These are phyloP conservation scores for Wickerhamomyces sp. DNA, from an alignment of 1,139 yeast species.

Conservation along the genomic window DNA sequence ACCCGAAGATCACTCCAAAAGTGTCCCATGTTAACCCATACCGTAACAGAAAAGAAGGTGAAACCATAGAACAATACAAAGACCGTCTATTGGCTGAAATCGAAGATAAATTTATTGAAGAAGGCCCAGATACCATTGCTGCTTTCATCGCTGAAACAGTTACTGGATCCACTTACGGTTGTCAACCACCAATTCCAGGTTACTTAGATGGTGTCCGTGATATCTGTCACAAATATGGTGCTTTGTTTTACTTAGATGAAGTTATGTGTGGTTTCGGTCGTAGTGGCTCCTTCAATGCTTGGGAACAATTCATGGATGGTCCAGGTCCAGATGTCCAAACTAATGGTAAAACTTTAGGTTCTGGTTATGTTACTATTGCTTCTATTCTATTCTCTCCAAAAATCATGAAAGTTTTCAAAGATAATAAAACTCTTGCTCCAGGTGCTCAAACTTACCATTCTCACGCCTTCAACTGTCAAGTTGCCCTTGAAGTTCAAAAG, in stretches of 20 bases:
- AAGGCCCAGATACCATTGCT: conserved; percentile 51
- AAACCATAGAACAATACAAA: conserved; percentile 46
- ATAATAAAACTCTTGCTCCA: conserved; percentile 36
- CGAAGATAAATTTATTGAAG: conserved; percentile 44
- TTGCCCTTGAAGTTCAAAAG: conserved; percentile 55
- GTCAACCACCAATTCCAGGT: conserved; percentile 52
- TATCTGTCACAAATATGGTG: conserved; percentile 55
- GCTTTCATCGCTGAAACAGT: conserved; percentile 53
- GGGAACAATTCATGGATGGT: conserved; percentile 47
- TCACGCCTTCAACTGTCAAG: conserved; percentile 55
- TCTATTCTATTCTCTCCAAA: conserved; percentile 53
- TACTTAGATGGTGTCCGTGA: conserved; percentile 51
- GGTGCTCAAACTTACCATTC: conserved; percentile 62
- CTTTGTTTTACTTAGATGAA: conserved; percentile 55
- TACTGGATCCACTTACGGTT: conserved; percentile 56
- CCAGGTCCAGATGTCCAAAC: conserved; percentile 58
- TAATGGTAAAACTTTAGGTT: conserved; percentile 61
- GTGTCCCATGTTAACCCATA: conserved; percentile 46
- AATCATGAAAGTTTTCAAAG: conserved; percentile 29
- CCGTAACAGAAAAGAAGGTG: conserved; percentile 41
- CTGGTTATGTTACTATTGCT: conserved; percentile 60
- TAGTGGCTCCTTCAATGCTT: conserved; percentile 45
- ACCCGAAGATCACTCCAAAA: conserved; percentile 40
- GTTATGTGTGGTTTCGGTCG: conserved; percentile 68
- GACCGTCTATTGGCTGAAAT: conserved; percentile 41